Conservation (phyloP, 192 early-diverging fungal genomes). For the Podila verticillata region DNA sequence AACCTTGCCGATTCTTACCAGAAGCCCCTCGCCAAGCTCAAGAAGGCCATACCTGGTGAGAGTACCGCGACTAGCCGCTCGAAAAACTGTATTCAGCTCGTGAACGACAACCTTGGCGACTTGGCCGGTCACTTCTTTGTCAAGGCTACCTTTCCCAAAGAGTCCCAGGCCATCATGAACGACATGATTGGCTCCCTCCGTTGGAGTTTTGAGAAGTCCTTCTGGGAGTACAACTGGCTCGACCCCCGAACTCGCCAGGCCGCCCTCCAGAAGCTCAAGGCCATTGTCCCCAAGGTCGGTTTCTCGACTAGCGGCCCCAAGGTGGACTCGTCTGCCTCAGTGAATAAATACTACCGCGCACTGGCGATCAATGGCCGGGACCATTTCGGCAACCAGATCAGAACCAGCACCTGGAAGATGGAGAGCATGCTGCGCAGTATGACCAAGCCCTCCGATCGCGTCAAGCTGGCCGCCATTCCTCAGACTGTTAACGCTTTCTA, state of each 20-base stretch:
- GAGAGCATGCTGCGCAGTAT: conserved; percentile 38
- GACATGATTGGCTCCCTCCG: conserved; percentile 54
- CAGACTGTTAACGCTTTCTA: conserved; percentile 68
- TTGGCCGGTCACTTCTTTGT: conserved; percentile 60
- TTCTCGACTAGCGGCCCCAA: conserved; percentile 52
- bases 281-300: conserved; percentile 58
- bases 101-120: conserved; percentile 44
- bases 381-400: conserved; percentile 56
- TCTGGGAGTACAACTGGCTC: conserved; percentile 57
- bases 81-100: conserved; percentile 38
- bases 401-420: conserved; percentile 9
- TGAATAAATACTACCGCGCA: conserved; percentile 52
- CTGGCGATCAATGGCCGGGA: conserved; percentile 35
- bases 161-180: conserved; percentile 46
- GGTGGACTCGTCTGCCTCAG: conserved; percentile 46
- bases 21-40: conserved; percentile 36
- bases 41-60: conserved; percentile 14
- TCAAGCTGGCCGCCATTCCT: conserved; percentile 54
- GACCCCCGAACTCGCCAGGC: conserved; percentile 52
- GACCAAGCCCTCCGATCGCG: conserved; percentile 31
- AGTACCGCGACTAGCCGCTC: conserved; percentile 14
- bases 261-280: conserved; percentile 55
- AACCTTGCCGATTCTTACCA: conserved; percentile 47
- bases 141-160: conserved; percentile 43
- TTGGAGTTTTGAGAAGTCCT: conserved; percentile 41